A percentile compares a stretch with the other conserved stretches of the same genome.
These are phyloP conservation scores for Hypoxylon lenormandii DNA, from an alignment of 495 filamentous ascomycete genomes.

Conservation along the genomic window DNA sequence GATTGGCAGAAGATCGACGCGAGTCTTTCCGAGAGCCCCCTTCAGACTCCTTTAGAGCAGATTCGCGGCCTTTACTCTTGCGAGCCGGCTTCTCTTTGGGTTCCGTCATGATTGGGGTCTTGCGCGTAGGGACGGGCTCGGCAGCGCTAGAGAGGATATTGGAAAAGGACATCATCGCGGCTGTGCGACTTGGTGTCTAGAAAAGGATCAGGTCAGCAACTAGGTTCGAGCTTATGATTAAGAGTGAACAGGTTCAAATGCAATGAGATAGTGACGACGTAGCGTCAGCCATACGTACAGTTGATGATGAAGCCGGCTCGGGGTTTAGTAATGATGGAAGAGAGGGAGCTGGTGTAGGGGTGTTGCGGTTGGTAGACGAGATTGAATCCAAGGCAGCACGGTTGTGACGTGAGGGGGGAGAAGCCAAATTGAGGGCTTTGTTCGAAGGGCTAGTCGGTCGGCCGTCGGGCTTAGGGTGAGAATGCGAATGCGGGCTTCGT, in stretches of 20 bases:
- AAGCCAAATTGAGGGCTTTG: slow-evolving; percentile 65
- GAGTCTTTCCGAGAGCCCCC: slow-evolving; percentile 56
- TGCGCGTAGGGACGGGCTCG: slow-evolving; percentile 68
- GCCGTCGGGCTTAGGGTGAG: slow-evolving; percentile 65
- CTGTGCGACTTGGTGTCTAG: slow-evolving; percentile 73
- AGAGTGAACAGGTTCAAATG: slow-evolving; percentile 43
- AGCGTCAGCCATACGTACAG: slow-evolving; percentile 49
- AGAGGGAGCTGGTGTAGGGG: slow-evolving; percentile 59
- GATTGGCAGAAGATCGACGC: slow-evolving; percentile 57
- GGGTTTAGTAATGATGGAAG: slow-evolving; percentile 59
- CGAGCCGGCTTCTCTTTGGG: slow-evolving; percentile 50
- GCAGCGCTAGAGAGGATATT: slow-evolving; percentile 86
- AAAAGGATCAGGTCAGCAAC: slow-evolving; percentile 33
- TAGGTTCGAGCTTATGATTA: slow-evolving; percentile 10
- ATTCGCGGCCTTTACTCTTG: slow-evolving; percentile 60
- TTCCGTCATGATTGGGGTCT: slow-evolving; percentile 55
- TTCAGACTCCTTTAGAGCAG: slow-evolving; percentile 54
- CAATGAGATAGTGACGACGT: slow-evolving; percentile 5
- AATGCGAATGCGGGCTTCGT: slow-evolving; percentile 66
- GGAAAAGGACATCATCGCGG: slow-evolving; percentile 90
- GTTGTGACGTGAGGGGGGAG: slow-evolving; percentile 55
- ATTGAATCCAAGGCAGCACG: slow-evolving; percentile 57
- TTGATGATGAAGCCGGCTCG: slow-evolving; percentile 56
- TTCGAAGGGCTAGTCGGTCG: slow-evolving; percentile 66
- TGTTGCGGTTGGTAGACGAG: slow-evolving; percentile 58